Percentiles rank a stretch among this genome's conserved stretches.
These are phyloP conservation scores for Stentor coeruleus DNA, from an alignment of 73 alveolate genomes.

Conservation along the genomic window DNA sequence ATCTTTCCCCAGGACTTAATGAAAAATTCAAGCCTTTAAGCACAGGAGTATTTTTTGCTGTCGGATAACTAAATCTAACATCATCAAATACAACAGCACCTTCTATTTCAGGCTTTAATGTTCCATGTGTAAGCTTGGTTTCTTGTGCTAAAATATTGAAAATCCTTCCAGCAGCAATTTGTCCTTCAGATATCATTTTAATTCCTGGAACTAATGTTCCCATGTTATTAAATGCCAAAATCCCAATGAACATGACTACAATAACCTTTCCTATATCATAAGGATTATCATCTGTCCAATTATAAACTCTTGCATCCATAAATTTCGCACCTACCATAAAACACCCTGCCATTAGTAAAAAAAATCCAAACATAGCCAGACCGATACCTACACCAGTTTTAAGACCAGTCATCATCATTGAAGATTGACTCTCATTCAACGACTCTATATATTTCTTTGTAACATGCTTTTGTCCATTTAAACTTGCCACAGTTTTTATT, in stretches of 20 bases:
- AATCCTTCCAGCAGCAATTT: conserved; percentile 39
- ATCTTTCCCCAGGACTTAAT: conserved; percentile 52
- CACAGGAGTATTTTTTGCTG: conserved; percentile 37
- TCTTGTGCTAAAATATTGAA: conserved; percentile 35
- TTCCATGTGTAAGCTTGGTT: conserved; percentile 35
- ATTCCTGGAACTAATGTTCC: conserved; percentile 55
- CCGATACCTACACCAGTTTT: background rate
- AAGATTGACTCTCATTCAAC: background rate
- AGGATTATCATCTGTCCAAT: background rate
- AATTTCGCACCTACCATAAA: conserved; percentile 19
- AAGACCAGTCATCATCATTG: background rate
- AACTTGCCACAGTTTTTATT: too few relatives aligned
- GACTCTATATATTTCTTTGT: conserved; percentile 1
- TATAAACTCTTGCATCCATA: background rate
- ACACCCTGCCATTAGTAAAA: background rate
- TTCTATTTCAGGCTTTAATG: background rate
- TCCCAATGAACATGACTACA: conserved; percentile 6
- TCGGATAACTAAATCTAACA: conserved; percentile 50
- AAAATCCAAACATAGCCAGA: background rate
- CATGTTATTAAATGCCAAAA: conserved; percentile 21
- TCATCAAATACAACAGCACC: conserved; percentile 35
- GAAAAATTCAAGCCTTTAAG: conserved; percentile 35
- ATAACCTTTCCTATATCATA: background rate
- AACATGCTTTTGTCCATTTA: too few relatives aligned
- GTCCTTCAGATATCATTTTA: conserved; percentile 55